Evolutionary conservation across 2,329 filamentous ascomycete species (phyloP).

Genomic region (Fusarium circinatum): DNA sequence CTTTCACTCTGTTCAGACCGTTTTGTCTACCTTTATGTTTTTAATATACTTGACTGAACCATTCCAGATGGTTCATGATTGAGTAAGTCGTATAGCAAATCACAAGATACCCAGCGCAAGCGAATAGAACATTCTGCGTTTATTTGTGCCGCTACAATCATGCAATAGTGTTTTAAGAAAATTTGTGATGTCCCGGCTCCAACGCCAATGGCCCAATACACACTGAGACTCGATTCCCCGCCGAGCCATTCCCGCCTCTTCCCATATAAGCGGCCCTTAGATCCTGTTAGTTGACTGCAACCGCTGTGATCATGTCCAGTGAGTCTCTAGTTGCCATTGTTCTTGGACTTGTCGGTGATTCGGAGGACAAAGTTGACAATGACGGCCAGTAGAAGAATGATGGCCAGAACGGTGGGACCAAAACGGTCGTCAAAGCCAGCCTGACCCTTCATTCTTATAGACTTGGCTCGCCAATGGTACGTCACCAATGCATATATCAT

Average conservation of each 20-base stretch:
- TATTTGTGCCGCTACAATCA: conserved; percentile 23
- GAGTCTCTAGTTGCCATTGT: conserved; percentile 42
- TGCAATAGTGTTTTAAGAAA: conserved; percentile 29
- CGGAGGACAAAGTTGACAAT: conserved; percentile 94
- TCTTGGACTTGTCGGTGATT: conserved; percentile 60
- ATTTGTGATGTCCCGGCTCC: conserved; percentile 23
- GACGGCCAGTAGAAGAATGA: conserved; percentile 88
- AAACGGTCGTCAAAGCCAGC: conserved; percentile 97
- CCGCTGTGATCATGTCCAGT: neutral
- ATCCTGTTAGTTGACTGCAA: neutral
- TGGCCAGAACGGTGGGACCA: conserved; percentile 88
- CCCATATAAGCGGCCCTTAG: neutral
- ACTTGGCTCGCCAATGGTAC: conserved; percentile 97
- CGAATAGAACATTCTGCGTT: conserved; percentile 27
- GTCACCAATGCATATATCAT: conserved; percentile 96
- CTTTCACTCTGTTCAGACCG: neutral
- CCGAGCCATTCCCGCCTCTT: neutral
- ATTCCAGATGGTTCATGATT: neutral
- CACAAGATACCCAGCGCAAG: conserved; percentile 35
- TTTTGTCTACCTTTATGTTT: neutral
- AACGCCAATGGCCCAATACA: conserved; percentile 36
- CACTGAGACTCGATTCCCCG: conserved; percentile 3
- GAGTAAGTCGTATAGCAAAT: conserved; percentile 1
- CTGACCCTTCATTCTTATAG: conserved; percentile 89
- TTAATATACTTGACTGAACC: neutral